These are phyloP conservation scores for Globisporangium takayamanum DNA, from an alignment of 352 stramenopile genomes.

Conservation along the genomic window DNA sequence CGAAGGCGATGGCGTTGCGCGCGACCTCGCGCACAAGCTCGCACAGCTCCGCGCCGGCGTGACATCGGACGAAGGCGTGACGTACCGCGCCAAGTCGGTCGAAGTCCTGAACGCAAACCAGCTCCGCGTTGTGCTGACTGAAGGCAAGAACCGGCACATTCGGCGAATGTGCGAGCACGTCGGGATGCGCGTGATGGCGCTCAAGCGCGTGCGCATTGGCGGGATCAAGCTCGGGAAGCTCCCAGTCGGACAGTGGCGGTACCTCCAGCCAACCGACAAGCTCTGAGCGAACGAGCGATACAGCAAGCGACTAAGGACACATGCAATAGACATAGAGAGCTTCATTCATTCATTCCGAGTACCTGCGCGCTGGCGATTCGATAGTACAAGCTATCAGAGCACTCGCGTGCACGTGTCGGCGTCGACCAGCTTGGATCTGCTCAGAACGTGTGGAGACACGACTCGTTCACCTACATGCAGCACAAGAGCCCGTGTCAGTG, in stretches of 20 bases:
- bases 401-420: too few species aligned
- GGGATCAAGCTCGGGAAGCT: conserved; percentile 76
- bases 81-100: conserved; percentile 71
- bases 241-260: conserved; percentile 72
- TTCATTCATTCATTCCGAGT: neutral
- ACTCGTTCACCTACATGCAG: conserved; percentile 30
- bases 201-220: conserved; percentile 90
- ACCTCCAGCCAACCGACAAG: conserved; percentile 62
- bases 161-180: conserved; percentile 93
- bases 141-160: conserved; percentile 96
- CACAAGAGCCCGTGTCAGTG: neutral
- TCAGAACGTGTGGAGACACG: conserved; percentile 46
- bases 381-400: too few species aligned
- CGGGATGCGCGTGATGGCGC: conserved; percentile 81
- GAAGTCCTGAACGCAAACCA: conserved; percentile 79
- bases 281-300: conserved; percentile 17
- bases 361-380: too few species aligned
- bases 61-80: conserved; percentile 47
- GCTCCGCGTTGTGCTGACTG: conserved; percentile 86
- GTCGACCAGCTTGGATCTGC: neutral
- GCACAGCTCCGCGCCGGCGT: conserved; percentile 46
- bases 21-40: conserved; percentile 49
- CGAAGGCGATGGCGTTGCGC: conserved; percentile 41
- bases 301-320: neutral
- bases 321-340: neutral